Base-by-base conservation (phyloP, 2,329 filamentous ascomycete species). In the Colletotrichum sp. region DNA sequence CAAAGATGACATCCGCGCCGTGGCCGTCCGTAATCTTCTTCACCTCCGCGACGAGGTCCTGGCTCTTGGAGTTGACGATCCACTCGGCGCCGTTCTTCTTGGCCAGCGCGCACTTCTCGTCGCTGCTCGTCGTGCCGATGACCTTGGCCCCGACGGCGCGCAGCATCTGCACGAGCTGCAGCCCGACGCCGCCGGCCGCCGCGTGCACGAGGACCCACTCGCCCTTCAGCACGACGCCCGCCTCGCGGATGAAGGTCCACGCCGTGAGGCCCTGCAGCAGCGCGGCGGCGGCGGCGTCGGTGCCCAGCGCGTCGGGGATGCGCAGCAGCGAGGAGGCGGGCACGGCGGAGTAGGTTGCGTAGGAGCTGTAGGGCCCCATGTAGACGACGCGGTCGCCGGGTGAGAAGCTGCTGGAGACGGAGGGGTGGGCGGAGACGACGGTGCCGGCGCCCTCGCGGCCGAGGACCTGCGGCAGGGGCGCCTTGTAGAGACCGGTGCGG, bases 151-250 rank as follows among this genome's bases (percentile, higher is more conserved):
- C 96, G 3, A 96, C 88, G 1, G 90, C 87, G 78, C 90, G 91
- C 55, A 98, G 86, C 79, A 98, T 86, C 88, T 98, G 95, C 52
- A 92, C 92, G 32, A 98, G 89, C 85, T 95, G 90, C 59, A 93
- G 86, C 0, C 95, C 95, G 1, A 95, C 95, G 18, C 96, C 96
- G 18, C 96, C 96, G 0, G 95, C 95, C 0, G 96, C 96, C 0
- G 96, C 96, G 80, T 97, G 95, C 18, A 98, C 92, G 4, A 98
- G 90, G 1, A 95, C 89, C 92, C 94, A 97, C 79, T 98, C 95
- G 1, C 93, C 95, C 78, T 91, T 89, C 82, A 95, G 88, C 8
- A 96, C 95, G 75, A 94, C 91, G 13, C 93, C 93, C 6, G 94
- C 91, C 83, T 98, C 95, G 72, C 93, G 91, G 75, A 95, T 91